Evolutionary conservation across 768 basidiomycete genomes (phyloP), one percentile per base, ranked within the genome.

Genomic region (Lentinus tigrinus): DNA sequence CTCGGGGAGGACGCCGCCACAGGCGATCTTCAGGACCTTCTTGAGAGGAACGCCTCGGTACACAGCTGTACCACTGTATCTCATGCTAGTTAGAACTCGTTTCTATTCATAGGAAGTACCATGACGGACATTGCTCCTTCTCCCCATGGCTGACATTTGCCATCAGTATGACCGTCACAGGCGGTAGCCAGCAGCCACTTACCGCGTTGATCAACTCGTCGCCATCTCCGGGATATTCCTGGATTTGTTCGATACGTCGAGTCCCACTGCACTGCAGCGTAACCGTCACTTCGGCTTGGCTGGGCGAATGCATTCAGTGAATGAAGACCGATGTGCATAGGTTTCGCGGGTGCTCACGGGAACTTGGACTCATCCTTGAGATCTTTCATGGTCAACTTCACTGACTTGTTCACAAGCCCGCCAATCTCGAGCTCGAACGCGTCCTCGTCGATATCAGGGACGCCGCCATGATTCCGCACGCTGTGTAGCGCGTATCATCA

Each of bases 231-330:
- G 81, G 81, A 60, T 82, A 82, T 61, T 79, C 72, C 37, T 68
- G 61, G 52, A 83, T 81, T 63, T 83, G 81, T 52, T 82, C 79
- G 10, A 81, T 74, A 24, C 81, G 78, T 10, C 82, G 70, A 0
- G 80, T 82, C 8, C 82, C 81, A 43, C 77, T 80, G 67, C 82
- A 83, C 63, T 82, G 82, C 17, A 83, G 65, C n/a, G 81, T 82
- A 31, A 81, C 76, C 0, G 81, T 81, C 8, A 82, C 73, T 62
- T 81, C 77, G 3, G 60, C 57, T 69, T 82, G 81, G 3, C 80
- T 80, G 54, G n/a, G n/a, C n/a, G n/a, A n/a, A n/a, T n/a, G n/a
- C n/a, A n/a, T n/a, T n/a, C n/a, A n/a, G n/a, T n/a, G n/a, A n/a
- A n/a, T n/a, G n/a, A n/a, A n/a, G n/a, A n/a, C n/a, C n/a, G n/a